Conservation (phyloP, 2,329 filamentous ascomycete genomes). For the Thermothelomyces thermophilus region DNA sequence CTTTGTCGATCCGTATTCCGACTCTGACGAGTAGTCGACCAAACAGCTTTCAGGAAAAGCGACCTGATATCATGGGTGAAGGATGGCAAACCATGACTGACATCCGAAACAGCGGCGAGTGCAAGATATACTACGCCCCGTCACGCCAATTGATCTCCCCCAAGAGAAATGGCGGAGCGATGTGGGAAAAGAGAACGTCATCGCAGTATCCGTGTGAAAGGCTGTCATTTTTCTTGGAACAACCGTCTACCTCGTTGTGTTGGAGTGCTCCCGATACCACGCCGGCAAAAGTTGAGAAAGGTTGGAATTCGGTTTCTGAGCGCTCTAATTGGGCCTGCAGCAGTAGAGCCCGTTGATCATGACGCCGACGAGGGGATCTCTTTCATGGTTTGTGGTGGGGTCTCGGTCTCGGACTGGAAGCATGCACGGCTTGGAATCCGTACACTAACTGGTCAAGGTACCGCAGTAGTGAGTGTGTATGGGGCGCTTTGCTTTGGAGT, state of each 20-base stretch:
- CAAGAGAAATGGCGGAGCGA: too few species aligned
- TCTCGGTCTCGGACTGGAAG: too few species aligned
- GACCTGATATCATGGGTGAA: slow-evolving; percentile 1
- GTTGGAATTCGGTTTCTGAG: not conserved
- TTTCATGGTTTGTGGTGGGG: not conserved
- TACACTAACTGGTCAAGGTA: too few species aligned
- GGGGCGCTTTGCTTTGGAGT: too few species aligned
- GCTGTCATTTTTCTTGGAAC: not conserved
- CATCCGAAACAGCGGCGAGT: not conserved
- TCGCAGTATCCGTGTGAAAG: not conserved
- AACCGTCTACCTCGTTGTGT: too few species aligned
- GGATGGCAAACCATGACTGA: not conserved
- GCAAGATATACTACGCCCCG: slow-evolving; percentile 1
- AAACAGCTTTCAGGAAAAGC: not conserved
- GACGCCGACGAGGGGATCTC: slow-evolving; percentile 1
- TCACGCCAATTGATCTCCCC: too few species aligned
- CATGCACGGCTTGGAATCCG: too few species aligned
- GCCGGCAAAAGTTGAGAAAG: not conserved
- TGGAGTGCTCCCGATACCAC: too few species aligned
- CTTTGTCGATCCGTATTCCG: not conserved
- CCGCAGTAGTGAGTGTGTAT: too few species aligned
- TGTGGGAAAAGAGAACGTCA: slow-evolving; percentile 1
- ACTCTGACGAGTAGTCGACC: not conserved
- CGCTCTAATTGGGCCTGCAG: not conserved
- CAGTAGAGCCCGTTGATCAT: slow-evolving; percentile 5